Base-by-base conservation (phyloP, 2,329 filamentous ascomycete genomes). In the Myriosclerotinia duriaeana region DNA sequence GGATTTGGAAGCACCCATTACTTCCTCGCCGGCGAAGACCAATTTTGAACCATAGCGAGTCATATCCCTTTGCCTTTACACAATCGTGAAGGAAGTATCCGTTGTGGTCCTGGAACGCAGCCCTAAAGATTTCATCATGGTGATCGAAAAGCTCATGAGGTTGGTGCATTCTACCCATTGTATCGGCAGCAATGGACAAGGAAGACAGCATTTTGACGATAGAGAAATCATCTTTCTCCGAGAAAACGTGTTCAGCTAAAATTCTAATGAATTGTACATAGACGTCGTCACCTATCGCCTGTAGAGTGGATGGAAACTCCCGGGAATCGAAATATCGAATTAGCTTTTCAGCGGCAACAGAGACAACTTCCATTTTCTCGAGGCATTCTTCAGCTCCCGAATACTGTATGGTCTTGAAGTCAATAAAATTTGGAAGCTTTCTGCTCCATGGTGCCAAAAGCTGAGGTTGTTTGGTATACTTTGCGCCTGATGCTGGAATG, bases 31-130 rank as follows among this genome's bases (percentile, higher is more conserved):
- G 58, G 11, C 68, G 70, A 26, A 74, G 67, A 12, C 71, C 72
- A 20, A 70, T 54, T 46, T 56, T 65, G n/a, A 66, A 20, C 71
- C 71, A 74, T 48, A 74, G 67, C 4, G 1, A 30, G 55, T 66
- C 66, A 59, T 69, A 56, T 15, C 9, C 22, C 56, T 53, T 64
- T 58, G 4, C 15, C 46, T 42, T 42, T 30, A 75, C 53, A 15
- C 53, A 52, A 0, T 53, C 38, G 52, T 76, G 73, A 1, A 77
- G 40, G 54, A 77, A 76, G 26, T 56, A 11, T 53, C 7, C 30
- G 15, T 54, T 42, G 38, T 70, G n/a, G 26, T 66, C 64, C 53
- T 69, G 64, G 48, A 77, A 77, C 12, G 74, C 76, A 2, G 74
- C 64, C 30, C 40, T 15, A 36, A 76, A 77, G 17, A 75, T 69